Conservation (phyloP, 345 rosid species). For the Acer saccharum region DNA sequence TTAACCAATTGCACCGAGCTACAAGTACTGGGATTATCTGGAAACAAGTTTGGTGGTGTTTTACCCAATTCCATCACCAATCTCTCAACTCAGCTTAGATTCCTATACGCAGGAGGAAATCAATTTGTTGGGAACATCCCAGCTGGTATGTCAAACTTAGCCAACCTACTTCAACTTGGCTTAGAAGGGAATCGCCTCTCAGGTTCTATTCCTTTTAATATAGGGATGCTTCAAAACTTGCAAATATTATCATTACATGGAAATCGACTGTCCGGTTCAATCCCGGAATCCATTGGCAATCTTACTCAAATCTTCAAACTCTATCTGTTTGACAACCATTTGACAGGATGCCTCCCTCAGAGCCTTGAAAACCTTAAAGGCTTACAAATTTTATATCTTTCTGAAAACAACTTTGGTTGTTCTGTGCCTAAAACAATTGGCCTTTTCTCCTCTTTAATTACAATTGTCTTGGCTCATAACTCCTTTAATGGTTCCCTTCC, state of each 20-base stretch:
- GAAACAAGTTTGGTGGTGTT: slow-evolving; percentile 22
- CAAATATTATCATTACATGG: fast-evolving
- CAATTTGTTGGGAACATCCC: slow-evolving; percentile 22
- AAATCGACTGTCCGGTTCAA: slow-evolving; percentile 5
- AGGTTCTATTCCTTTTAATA: not conserved
- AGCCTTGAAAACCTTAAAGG: slow-evolving; percentile 13
- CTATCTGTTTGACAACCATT: not conserved
- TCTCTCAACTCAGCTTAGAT: slow-evolving; percentile 22
- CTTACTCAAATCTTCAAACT: not conserved
- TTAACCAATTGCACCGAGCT: too few species aligned
- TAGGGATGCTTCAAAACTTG: slow-evolving; percentile 7
- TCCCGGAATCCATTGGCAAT: slow-evolving; percentile 14
- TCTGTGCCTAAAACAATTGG: slow-evolving; percentile 16
- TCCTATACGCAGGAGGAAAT: not conserved
- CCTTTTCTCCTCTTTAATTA: slow-evolving; percentile 21
- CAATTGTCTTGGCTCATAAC: slow-evolving; percentile 19
- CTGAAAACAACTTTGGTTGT: slow-evolving; percentile 27
- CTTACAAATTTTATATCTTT: not conserved
- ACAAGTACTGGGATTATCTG: not conserved
- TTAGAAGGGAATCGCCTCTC: not conserved
- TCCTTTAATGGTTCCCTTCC: slow-evolving; percentile 2
- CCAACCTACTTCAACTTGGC: not conserved
- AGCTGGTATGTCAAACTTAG: slow-evolving; percentile 6
- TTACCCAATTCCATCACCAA: slow-evolving; percentile 25
- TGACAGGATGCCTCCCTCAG: slow-evolving; percentile 29